Evolutionary conservation across 202 grass and related monocot genomes (phyloP).

Genomic region (Saccharum hybrid): DNA sequence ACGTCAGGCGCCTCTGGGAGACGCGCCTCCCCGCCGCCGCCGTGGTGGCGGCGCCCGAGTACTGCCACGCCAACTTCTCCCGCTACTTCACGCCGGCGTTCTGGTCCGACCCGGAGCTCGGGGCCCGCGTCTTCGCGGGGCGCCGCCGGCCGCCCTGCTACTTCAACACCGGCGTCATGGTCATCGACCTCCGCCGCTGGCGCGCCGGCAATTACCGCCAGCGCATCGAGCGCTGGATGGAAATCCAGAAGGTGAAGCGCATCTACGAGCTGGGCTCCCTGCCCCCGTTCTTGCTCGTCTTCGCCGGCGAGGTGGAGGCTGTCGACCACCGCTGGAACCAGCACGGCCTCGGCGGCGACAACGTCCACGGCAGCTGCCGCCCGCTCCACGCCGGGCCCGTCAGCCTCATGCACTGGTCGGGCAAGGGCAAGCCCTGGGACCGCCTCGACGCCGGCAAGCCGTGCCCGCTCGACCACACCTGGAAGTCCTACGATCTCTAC

Average conservation of each 20-base stretch:
- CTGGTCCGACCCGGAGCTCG: constrained; percentile 72
- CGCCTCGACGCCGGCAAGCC: constrained; percentile 77
- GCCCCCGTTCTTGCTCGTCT: constrained; percentile 81
- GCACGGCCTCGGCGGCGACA: constrained; percentile 87
- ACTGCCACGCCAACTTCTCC: constrained; percentile 97
- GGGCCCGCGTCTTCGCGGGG: constrained; percentile 49
- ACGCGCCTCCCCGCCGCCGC: constrained; percentile 68
- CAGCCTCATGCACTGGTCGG: constrained; percentile 95
- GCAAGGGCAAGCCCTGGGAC: constrained; percentile 89
- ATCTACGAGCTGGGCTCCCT: constrained; percentile 87
- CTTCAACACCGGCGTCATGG: constrained; percentile 95
- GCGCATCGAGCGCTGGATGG: constrained; percentile 79
- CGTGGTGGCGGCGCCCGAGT: constrained; percentile 81
- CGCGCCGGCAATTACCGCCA: constrained; percentile 68
- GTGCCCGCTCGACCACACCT: constrained; percentile 72
- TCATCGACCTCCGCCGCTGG: constrained; percentile 77
- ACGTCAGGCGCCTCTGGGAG: constrained; percentile 72
- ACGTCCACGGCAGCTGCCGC: constrained; percentile 83
- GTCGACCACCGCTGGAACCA: constrained; percentile 90
- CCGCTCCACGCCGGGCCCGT: constrained; percentile 79
- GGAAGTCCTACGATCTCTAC: constrained; percentile 80
- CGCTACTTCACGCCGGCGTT: constrained; percentile 86
- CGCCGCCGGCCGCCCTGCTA: constrained; percentile 71
- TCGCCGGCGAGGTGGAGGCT: constrained; percentile 80
- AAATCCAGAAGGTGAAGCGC: constrained; percentile 73